Evolutionary conservation across 805 yeast species (phyloP).

Genomic region (Lachancea lanzarotensis): DNA sequence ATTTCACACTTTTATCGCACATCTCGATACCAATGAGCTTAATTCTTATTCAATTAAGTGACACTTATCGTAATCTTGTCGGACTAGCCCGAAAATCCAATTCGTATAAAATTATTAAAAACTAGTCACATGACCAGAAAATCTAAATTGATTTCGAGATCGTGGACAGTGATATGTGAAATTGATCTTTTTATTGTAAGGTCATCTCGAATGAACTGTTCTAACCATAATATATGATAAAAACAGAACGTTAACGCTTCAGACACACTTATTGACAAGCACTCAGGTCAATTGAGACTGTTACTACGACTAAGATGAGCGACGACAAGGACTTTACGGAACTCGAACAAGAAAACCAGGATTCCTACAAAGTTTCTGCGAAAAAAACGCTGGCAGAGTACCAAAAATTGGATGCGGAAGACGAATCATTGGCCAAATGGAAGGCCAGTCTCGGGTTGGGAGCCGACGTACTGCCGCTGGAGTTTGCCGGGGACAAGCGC

Average conservation of each 20-base stretch:
- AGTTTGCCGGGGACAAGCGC: conserved; percentile 59
- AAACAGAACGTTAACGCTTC: not conserved
- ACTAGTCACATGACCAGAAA: too few relatives aligned
- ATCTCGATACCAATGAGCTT: too few relatives aligned
- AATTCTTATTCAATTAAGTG: too few relatives aligned
- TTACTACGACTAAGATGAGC: conserved; percentile 13
- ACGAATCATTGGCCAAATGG: conserved; percentile 87
- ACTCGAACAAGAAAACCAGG: conserved; percentile 25
- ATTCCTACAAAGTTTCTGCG: conserved; percentile 33
- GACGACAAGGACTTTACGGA: conserved; percentile 33
- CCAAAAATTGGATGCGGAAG: conserved; percentile 77
- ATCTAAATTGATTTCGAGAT: too few relatives aligned
- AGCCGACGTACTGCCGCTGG: conserved; percentile 56
- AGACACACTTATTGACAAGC: not conserved
- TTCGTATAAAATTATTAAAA: too few relatives aligned
- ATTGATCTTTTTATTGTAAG: too few relatives aligned
- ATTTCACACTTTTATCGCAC: too few relatives aligned
- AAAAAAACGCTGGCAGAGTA: conserved; percentile 82
- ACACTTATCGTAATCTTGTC: too few relatives aligned
- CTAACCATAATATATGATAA: too few relatives aligned
- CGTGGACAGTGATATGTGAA: too few relatives aligned
- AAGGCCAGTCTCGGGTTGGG: conserved; percentile 77
- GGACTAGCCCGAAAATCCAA: too few relatives aligned
- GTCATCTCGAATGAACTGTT: too few relatives aligned
- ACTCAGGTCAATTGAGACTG: not conserved